phyloP scores from a whole-genome alignment of 1,139 yeast species.

The Nadsonia commutata region DNA sequence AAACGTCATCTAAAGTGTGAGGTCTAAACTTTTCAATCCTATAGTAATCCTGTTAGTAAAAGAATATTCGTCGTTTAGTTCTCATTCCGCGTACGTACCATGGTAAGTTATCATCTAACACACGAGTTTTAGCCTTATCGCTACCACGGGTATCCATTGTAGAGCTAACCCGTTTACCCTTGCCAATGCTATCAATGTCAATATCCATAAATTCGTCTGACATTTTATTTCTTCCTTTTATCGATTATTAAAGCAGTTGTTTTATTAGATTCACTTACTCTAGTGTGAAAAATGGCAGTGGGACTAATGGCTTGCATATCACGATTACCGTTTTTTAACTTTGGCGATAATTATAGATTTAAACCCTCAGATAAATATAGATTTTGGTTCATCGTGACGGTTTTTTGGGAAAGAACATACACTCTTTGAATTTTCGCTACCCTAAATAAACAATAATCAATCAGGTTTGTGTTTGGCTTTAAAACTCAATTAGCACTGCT shows the following conservation, averaged over 20 bases:
- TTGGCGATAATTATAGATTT: too few species aligned
- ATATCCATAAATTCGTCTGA: slow-evolving; percentile 3
- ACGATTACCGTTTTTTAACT: too few species aligned
- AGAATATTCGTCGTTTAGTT: not conserved
- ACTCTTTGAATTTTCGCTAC: too few species aligned
- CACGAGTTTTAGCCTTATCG: not conserved
- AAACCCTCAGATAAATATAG: too few species aligned
- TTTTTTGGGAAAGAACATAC: too few species aligned
- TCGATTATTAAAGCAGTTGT: not conserved
- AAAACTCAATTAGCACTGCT: too few species aligned
- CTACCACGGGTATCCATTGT: not conserved
- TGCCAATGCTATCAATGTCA: slow-evolving; percentile 3
- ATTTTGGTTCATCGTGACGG: too few species aligned
- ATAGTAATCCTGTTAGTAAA: slow-evolving; percentile 1
- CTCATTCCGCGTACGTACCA: slow-evolving; percentile 13
- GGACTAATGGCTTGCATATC: too few species aligned
- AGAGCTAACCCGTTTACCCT: not conserved
- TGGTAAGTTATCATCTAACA: slow-evolving; percentile 15
- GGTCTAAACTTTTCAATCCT: slow-evolving; percentile 98
- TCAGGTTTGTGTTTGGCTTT: too few species aligned
- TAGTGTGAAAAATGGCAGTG: too few species aligned
- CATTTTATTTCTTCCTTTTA: slow-evolving; percentile 1
- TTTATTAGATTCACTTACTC: not conserved
- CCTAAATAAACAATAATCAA: too few species aligned
- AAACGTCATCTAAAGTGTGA: slow-evolving; percentile 61